A percentile compares a stretch with the other conserved stretches of the same genome.
These are phyloP conservation scores for Pseudomonodictys pantanalensis DNA, from an alignment of 495 filamentous ascomycete genomes.

Conservation along the genomic window DNA sequence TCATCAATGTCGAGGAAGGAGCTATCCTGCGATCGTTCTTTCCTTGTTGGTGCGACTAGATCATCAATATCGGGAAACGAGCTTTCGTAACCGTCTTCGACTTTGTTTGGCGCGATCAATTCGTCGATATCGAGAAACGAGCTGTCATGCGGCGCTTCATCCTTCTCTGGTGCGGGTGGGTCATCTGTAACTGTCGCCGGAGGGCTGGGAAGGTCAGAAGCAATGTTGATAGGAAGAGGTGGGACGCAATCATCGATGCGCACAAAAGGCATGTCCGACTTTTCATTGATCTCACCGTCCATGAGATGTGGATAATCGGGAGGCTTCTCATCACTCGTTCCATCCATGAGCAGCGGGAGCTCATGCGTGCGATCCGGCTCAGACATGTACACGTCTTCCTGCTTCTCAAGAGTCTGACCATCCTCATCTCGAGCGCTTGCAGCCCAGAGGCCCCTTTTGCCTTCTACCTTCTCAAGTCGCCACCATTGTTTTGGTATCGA, in stretches of 20 bases:
- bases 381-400: conserved; percentile 5
- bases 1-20: conserved; percentile 13
- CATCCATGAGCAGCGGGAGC: conserved; percentile 13
- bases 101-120: neutral
- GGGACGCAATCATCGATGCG: conserved; percentile 11
- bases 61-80: too few relatives aligned
- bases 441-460: conserved; percentile 24
- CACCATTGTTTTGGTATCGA: neutral
- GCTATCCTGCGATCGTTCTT: neutral
- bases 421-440: conserved; percentile 21
- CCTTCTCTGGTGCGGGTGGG: neutral
- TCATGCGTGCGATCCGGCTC: conserved; percentile 19
- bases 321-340: conserved; percentile 1
- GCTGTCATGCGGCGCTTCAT: neutral
- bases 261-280: conserved; percentile 7
- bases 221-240: neutral
- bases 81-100: neutral
- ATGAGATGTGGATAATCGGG: too few relatives aligned
- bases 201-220: neutral
- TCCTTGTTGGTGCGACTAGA: too few relatives aligned
- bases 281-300: too few relatives aligned
- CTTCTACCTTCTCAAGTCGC: conserved; percentile 14
- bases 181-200: neutral
- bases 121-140: conserved; percentile 9
- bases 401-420: conserved; percentile 11